phyloP scores from a whole-genome alignment of 73 alveolate species.

The Paraurostyla sp. region DNA sequence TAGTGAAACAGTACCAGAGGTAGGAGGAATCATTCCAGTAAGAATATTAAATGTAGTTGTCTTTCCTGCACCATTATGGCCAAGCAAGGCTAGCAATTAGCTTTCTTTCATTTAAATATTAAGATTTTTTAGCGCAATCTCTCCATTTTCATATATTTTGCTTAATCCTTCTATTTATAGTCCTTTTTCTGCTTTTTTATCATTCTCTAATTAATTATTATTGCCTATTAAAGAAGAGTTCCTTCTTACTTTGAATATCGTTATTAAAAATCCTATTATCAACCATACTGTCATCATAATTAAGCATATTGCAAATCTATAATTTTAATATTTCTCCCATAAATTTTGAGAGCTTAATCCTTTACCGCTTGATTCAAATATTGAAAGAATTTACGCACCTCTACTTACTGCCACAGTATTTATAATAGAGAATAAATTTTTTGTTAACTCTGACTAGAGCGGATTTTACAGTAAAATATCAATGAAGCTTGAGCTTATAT shows the following conservation, averaged over 20 bases:
- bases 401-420: too few species aligned
- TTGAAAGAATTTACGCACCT: too few species aligned
- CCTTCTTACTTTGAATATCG: too few species aligned
- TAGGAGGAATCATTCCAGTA: slow-evolving; percentile 92
- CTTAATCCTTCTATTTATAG: slow-evolving; percentile 63
- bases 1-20: slow-evolving; percentile 94
- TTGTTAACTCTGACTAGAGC: too few species aligned
- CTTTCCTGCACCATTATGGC: slow-evolving; percentile 99
- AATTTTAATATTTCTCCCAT: too few species aligned
- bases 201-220: background rate
- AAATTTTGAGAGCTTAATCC: too few species aligned
- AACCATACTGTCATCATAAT: too few species aligned
- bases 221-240: background rate
- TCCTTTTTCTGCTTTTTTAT: slow-evolving; percentile 71
- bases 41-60: slow-evolving; percentile 92
- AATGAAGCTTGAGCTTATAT: slow-evolving; percentile 85
- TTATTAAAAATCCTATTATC: too few species aligned
- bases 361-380: too few species aligned
- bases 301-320: too few species aligned
- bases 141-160: slow-evolving; percentile 68
- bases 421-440: too few species aligned
- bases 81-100: slow-evolving; percentile 97
- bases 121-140: slow-evolving; percentile 65
- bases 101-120: slow-evolving; percentile 88
- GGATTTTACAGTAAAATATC: too few species aligned